phyloP scores from a whole-genome alignment of 768 basidiomycete species.

The Porphyrellus cyaneotinctus region DNA sequence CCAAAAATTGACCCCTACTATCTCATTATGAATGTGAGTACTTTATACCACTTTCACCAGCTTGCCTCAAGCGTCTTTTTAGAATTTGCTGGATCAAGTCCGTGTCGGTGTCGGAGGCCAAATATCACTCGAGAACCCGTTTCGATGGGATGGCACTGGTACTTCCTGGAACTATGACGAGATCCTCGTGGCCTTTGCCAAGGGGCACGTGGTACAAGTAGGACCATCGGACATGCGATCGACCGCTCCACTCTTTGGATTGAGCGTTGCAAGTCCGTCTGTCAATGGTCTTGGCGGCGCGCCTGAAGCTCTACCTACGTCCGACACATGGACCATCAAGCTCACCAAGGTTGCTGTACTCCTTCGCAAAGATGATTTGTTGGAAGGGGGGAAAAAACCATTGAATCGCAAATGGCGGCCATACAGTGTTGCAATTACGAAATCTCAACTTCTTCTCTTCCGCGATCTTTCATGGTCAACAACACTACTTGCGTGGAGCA shows the following conservation, averaged over 20 bases:
- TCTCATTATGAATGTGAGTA: conserved; percentile 73
- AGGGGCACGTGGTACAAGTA: conserved; percentile 57
- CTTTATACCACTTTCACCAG: background rate
- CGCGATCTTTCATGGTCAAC: conserved; percentile 61
- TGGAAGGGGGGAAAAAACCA: conserved; percentile 74
- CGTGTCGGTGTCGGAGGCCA: conserved; percentile 59
- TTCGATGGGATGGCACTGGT: conserved; percentile 58
- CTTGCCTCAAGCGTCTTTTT: conserved; percentile 9
- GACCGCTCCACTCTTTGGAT: conserved; percentile 39
- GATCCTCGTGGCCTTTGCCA: conserved; percentile 60
- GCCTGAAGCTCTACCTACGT: conserved; percentile 22
- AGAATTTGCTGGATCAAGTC: conserved; percentile 67
- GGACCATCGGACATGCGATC: conserved; percentile 40
- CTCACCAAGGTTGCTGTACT: conserved; percentile 80
- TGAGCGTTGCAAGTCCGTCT: conserved; percentile 32
- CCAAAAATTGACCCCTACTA: conserved; percentile 88
- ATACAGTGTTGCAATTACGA: conserved; percentile 82
- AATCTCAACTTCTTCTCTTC: conserved; percentile 88
- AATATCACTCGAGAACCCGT: conserved; percentile 62
- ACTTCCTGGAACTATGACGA: conserved; percentile 66
- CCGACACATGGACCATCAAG: conserved; percentile 49
- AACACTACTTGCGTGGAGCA: conserved; percentile 42
- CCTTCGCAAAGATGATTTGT: conserved; percentile 73
- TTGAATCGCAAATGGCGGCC: conserved; percentile 82
- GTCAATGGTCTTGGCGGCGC: conserved; percentile 25